Evolutionary conservation across 2,329 filamentous ascomycete genomes (phyloP).

Genomic region (Ophiostoma australiae): DNA sequence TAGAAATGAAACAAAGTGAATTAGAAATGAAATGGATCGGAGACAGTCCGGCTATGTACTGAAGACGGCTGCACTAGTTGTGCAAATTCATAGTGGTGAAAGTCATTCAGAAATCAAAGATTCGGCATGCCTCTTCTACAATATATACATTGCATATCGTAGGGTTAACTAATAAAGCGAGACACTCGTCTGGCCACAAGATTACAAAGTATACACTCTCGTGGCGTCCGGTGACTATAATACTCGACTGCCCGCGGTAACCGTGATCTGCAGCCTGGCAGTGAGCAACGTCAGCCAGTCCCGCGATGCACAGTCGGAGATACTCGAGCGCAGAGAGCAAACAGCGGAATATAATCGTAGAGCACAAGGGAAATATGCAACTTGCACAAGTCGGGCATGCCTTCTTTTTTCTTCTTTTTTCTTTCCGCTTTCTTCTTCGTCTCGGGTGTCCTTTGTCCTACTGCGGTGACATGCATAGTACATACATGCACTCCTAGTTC

Average conservation of each 20-base stretch:
- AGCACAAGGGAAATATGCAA: neutral
- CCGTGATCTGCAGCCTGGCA: neutral
- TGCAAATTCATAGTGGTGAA: too few species aligned
- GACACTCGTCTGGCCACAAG: too few species aligned
- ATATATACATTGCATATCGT: too few species aligned
- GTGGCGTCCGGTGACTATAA: neutral
- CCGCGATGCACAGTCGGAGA: neutral
- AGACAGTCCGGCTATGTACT: neutral
- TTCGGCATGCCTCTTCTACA: too few species aligned
- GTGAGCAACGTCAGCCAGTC: neutral
- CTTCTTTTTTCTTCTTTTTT: neutral
- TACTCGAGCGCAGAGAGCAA: too few species aligned
- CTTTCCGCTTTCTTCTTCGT: neutral
- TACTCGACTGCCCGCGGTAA: neutral
- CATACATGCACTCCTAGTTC: neutral
- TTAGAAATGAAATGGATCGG: neutral
- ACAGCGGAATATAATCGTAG: too few species aligned
- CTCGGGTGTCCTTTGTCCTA: neutral
- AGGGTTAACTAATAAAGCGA: too few species aligned
- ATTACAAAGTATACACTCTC: neutral
- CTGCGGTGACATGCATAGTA: neutral
- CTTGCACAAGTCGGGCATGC: neutral
- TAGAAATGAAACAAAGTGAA: neutral
- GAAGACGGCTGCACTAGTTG: neutral
- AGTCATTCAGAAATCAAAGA: too few species aligned